phyloP scores from a whole-genome alignment of 2,329 filamentous ascomycete genomes.

The Alternaria gansuensis region DNA sequence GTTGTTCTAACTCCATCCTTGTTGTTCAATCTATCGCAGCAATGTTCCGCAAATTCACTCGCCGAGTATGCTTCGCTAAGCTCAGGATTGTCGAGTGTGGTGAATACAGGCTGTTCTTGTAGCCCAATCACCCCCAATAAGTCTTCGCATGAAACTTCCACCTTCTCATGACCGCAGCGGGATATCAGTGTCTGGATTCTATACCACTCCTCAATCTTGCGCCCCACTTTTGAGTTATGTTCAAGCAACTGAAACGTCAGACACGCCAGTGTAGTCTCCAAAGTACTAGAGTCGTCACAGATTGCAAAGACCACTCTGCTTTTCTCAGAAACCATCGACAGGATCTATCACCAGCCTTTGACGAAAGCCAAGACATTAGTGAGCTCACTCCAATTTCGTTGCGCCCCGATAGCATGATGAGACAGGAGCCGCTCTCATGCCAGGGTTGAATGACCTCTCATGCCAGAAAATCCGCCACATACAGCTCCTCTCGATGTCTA shows the following conservation, averaged over 20 bases:
- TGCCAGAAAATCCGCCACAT: neutral
- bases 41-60: too few species aligned
- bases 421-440: slow-evolving; percentile 1
- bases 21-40: too few species aligned
- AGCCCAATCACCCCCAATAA: neutral
- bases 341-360: slow-evolving; percentile 13
- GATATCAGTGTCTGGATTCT: slow-evolving; percentile 3
- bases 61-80: neutral
- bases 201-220: slow-evolving; percentile 15
- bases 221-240: slow-evolving; percentile 6
- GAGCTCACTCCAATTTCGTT: slow-evolving; percentile 12
- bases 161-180: neutral
- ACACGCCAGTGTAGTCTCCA: slow-evolving; percentile 1
- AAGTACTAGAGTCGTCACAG: neutral
- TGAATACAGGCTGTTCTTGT: neutral
- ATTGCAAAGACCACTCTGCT: slow-evolving; percentile 8
- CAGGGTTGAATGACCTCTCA: neutral
- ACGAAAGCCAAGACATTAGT: slow-evolving; percentile 18
- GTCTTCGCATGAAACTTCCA: neutral
- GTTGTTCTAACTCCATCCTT: too few species aligned
- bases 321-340: neutral
- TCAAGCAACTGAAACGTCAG: slow-evolving; percentile 17
- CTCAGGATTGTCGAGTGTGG: neutral
- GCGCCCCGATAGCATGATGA: slow-evolving; percentile 11
- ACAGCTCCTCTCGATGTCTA: neutral